Evolutionary conservation across 169 alveolate genomes (phyloP).

Genomic region (Plasmodium malariae): DNA sequence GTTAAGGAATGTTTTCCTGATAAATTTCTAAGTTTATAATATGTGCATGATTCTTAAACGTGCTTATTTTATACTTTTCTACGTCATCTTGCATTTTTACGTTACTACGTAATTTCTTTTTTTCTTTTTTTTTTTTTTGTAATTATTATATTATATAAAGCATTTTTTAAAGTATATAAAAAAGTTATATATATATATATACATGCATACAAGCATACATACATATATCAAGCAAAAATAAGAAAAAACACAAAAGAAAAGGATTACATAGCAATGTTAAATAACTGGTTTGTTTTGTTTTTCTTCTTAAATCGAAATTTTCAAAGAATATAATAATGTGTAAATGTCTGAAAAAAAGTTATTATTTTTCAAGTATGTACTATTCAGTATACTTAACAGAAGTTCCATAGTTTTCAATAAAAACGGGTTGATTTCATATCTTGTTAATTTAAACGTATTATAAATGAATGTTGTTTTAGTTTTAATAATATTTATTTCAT

Average conservation of each 20-base stretch:
- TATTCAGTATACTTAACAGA: constrained; percentile 38
- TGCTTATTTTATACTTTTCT: neutral
- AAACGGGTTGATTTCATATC: constrained; percentile 70
- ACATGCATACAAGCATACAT: neutral
- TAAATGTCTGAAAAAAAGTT: constrained; percentile 58
- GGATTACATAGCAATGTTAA: neutral
- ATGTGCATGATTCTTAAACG: neutral
- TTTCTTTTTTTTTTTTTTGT: neutral
- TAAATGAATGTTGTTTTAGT: constrained; percentile 6
- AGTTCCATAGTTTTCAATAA: constrained; percentile 44
- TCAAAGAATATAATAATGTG: constrained; percentile 45
- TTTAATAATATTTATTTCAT: constrained; percentile 53
- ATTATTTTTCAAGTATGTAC: constrained; percentile 29
- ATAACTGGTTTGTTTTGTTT: neutral
- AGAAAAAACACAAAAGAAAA: neutral
- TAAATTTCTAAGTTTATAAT: constrained; percentile 38
- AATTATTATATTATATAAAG: neutral
- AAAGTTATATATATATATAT: neutral
- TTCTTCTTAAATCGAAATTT: constrained; percentile 20
- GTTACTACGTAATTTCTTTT: neutral
- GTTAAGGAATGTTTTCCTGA: constrained; percentile 78
- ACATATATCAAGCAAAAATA: neutral
- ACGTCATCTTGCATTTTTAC: neutral
- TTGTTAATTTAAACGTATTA: constrained; percentile 33
- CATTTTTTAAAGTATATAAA: neutral